Conservation (phyloP, 495 filamentous ascomycete species). For the Lepraria neglecta region DNA sequence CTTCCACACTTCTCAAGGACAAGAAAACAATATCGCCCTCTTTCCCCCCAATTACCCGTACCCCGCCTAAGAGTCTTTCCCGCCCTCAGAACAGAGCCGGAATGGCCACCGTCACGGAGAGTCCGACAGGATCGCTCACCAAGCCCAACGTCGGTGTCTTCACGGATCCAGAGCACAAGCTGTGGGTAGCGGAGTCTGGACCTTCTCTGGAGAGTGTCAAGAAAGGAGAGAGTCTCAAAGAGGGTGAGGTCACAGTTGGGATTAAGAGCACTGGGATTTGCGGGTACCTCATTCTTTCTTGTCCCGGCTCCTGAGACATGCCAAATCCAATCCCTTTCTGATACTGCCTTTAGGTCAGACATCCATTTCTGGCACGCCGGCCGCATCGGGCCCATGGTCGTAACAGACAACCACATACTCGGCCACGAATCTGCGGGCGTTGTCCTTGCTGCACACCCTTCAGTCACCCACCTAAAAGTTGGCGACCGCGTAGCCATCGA, state of each 20-base stretch:
- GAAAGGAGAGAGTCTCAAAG: conserved; percentile 60
- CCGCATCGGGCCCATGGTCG: conserved; percentile 36
- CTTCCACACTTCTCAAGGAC: conserved; percentile 10
- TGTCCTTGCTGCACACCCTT: conserved; percentile 35
- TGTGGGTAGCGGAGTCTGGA: conserved; percentile 76
- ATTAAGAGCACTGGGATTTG: conserved; percentile 50
- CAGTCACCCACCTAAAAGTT: conserved; percentile 51
- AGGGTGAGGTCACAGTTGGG: conserved; percentile 53
- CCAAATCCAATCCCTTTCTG: background rate
- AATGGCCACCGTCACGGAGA: conserved; percentile 22
- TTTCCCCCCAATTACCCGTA: conserved; percentile 15
- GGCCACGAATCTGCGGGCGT: conserved; percentile 44
- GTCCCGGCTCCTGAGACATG: background rate
- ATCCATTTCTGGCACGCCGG: conserved; percentile 57
- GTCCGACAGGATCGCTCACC: conserved; percentile 10
- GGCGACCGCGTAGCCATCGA: conserved; percentile 72
- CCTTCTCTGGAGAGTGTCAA: conserved; percentile 71
- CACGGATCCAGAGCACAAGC: conserved; percentile 84
- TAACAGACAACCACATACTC: conserved; percentile 37
- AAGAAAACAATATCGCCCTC: conserved; percentile 21
- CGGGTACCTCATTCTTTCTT: conserved; percentile 38
- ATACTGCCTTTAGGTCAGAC: conserved; percentile 44
- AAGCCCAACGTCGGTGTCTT: conserved; percentile 93
- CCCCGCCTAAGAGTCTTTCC: conserved; percentile 4
- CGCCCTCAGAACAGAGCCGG: conserved; percentile 18